Evolutionary conservation across 306 rosid genomes (phyloP).

Genomic region (Rosa rugosa): DNA sequence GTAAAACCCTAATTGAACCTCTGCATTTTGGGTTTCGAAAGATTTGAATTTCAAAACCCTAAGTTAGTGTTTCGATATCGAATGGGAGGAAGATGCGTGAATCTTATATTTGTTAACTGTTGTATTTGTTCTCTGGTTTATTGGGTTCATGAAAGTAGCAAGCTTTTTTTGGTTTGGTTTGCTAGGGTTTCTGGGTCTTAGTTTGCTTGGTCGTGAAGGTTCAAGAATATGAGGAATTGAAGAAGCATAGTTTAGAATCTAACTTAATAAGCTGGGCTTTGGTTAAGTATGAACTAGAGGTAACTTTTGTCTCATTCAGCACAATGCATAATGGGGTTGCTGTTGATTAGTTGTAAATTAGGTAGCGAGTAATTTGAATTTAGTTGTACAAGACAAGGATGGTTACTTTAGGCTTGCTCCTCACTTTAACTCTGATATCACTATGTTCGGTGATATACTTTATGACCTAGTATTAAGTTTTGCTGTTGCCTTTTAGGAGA

Average conservation of each 20-base stretch:
- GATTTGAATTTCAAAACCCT: neutral
- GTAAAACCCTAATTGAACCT: constrained; percentile 30
- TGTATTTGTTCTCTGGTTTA: neutral
- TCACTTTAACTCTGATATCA: neutral
- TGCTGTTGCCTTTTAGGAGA: neutral
- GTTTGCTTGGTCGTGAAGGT: neutral
- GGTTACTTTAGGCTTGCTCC: neutral
- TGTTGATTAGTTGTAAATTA: neutral
- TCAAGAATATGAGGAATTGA: neutral
- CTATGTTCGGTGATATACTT: neutral
- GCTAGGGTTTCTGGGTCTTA: neutral
- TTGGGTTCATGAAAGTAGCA: neutral
- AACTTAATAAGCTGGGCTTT: constrained; percentile 4
- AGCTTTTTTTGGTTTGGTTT: neutral
- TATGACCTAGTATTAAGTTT: neutral
- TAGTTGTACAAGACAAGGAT: neutral
- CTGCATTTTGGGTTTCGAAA: neutral
- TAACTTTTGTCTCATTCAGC: neutral
- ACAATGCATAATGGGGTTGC: neutral
- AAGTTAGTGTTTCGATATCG: neutral
- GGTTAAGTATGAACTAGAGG: neutral
- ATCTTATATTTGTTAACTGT: neutral
- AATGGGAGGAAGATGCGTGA: neutral
- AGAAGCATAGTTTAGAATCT: neutral
- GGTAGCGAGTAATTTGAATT: neutral